These are phyloP conservation scores for Anthracocystis panici-leucophaei DNA, from an alignment of 1,284 basidiomycete species.

Conservation along the genomic window DNA sequence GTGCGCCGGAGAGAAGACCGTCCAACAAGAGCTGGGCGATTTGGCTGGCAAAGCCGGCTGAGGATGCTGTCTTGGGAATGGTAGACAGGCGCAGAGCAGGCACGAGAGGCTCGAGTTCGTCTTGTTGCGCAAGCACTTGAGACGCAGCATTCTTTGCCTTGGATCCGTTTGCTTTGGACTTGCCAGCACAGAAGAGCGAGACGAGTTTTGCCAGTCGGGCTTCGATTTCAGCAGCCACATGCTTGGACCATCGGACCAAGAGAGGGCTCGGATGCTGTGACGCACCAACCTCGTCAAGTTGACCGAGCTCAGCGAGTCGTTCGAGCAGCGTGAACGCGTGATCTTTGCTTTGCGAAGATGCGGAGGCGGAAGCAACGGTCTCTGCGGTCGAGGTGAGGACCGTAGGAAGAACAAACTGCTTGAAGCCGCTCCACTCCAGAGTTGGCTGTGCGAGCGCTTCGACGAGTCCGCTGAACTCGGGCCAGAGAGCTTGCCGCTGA, in stretches of 20 bases:
- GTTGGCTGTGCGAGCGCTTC: slow-evolving; percentile 55
- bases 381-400: slow-evolving; percentile 58
- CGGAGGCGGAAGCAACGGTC: slow-evolving; percentile 27
- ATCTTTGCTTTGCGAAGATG: slow-evolving; percentile 37
- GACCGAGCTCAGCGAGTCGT: slow-evolving; percentile 43
- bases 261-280: slow-evolving; percentile 41
- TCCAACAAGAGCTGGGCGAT: slow-evolving; percentile 33
- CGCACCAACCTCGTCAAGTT: slow-evolving; percentile 36
- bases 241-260: slow-evolving; percentile 48
- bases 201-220: slow-evolving; percentile 29
- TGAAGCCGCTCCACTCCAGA: slow-evolving; percentile 60
- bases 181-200: slow-evolving; percentile 23
- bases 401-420: slow-evolving; percentile 60
- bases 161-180: background rate
- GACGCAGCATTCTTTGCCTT: slow-evolving; percentile 13
- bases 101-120: slow-evolving; percentile 33
- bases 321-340: slow-evolving; percentile 60
- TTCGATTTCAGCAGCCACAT: slow-evolving; percentile 40
- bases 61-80: slow-evolving; percentile 25
- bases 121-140: slow-evolving; percentile 14
- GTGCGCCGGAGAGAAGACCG: slow-evolving; percentile 26
- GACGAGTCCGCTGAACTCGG: slow-evolving; percentile 57
- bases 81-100: slow-evolving; percentile 46
- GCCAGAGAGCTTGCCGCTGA: slow-evolving; percentile 40
- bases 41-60: slow-evolving; percentile 18